phyloP scores from a whole-genome alignment of 176 grass and related monocot species.

The Stipa capillata region DNA sequence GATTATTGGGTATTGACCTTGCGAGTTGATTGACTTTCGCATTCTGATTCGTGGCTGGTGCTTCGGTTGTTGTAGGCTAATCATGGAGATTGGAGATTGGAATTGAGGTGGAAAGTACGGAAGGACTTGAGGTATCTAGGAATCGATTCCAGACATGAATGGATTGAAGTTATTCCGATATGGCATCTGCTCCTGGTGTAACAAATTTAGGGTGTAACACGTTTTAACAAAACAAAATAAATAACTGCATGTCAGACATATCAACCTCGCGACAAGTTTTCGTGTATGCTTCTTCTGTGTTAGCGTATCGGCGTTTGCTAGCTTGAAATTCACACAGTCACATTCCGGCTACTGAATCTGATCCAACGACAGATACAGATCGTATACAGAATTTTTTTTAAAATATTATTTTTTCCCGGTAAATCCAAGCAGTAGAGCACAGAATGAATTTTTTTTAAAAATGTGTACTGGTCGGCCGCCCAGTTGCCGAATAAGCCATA shows the following conservation, averaged over 20 bases:
- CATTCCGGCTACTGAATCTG: constrained; percentile 24
- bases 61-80: background rate
- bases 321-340: background rate
- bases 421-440: too few relatives aligned
- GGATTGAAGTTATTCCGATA: background rate
- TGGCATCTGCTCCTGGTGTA: too few relatives aligned
- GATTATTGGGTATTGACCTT: background rate
- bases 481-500: too few relatives aligned
- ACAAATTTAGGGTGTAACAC: too few relatives aligned
- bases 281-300: too few relatives aligned
- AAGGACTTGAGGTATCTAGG: background rate
- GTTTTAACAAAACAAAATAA: too few relatives aligned
- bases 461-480: too few relatives aligned
- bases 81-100: background rate
- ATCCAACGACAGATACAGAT: constrained; percentile 12
- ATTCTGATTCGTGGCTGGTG: background rate
- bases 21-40: background rate
- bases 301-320: background rate
- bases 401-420: too few relatives aligned
- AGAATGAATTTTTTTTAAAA: too few relatives aligned
- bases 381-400: too few relatives aligned
- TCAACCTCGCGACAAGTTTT: too few relatives aligned
- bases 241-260: background rate
- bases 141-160: background rate
- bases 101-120: background rate